phyloP scores from a whole-genome alignment of 345 rosid genomes.

The Bruguiera parviflora region DNA sequence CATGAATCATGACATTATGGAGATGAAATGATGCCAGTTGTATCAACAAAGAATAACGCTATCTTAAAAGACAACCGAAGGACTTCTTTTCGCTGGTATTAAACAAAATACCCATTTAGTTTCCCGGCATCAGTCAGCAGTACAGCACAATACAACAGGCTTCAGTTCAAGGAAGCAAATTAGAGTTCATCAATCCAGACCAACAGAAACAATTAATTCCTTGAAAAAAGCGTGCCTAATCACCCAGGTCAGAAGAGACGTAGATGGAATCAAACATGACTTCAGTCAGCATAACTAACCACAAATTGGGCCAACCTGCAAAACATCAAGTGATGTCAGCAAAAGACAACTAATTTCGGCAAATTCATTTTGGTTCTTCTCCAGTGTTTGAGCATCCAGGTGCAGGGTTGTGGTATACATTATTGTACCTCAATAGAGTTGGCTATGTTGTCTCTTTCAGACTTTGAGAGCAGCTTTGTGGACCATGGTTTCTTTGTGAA shows the following conservation, averaged over 20 bases:
- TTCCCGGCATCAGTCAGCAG: constrained; percentile 23
- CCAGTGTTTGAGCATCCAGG: background rate
- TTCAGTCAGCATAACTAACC: constrained; percentile 2
- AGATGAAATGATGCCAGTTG: no score
- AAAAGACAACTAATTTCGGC: background rate
- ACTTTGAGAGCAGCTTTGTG: constrained; percentile 72
- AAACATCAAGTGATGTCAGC: background rate
- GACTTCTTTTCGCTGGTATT: constrained; percentile 28
- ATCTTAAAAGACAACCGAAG: background rate
- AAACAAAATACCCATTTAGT: constrained; percentile 6
- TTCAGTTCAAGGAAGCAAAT: constrained; percentile 19
- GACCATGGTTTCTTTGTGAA: constrained; percentile 95
- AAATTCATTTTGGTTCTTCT: background rate
- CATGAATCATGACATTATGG: no score
- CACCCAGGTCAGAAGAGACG: background rate
- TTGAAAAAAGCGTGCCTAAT: constrained; percentile 6
- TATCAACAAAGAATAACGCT: no score
- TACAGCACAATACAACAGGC: constrained; percentile 30
- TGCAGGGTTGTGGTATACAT: background rate
- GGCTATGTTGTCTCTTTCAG: constrained; percentile 32
- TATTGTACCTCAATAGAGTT: constrained; percentile 17
- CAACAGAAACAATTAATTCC: constrained; percentile 12
- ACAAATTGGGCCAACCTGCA: constrained; percentile 8
- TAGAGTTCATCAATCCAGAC: constrained; percentile 15
- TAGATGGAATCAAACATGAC: background rate